Base-by-base conservation (phyloP, 139 green algal genomes). In the Volvox reticuliferus region DNA sequence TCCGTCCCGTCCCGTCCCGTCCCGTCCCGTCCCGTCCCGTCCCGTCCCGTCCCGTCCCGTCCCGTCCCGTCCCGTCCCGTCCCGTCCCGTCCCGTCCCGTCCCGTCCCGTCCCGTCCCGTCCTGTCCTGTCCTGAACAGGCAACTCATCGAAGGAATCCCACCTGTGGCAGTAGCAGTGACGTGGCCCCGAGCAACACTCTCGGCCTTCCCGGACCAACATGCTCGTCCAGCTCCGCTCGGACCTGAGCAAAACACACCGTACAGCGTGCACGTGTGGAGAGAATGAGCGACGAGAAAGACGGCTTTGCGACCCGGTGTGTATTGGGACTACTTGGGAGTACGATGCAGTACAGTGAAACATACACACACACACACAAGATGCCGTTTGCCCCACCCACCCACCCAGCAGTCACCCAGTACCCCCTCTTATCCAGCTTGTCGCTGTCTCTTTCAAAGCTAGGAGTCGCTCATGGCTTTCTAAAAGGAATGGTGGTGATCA, bases 151-250 rank as follows among this genome's bases (percentile, higher is more conserved):
- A n/a, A 33, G 14, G 12, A 55, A 5, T 55, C 82, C 12, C 26
- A 81, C 85, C 85, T 89, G 85, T 30, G 92, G 87, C 26, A 67
- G 61, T 35, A 94, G 69, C 87, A 93, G 63, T 9, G 28, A 82
- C 1, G 92, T 94, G 35, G 89, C 92, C 0, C 90, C 92, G 12
- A 94, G 36, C 87, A 94, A 19, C 82, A 94, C 67, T 5, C 55
- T 26, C 35, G 92, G 92, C 90, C 91, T 91, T 35, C 68, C 71
- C 0, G 80, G n/a, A 63, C 85, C 92, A 50, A 79, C 79, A 62
- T 95, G 88, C 61, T 88, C 78, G 18, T 92, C 90, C 32, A 94
- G 33, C 84, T 94, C 92, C 67, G 85, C 73, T 26, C 91, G 87
- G 0, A 82, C 86, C 86, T 90, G 86, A 55, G 44, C 22, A 79